Base-by-base conservation (phyloP, 2,329 filamentous ascomycete species). In the Epicoccum sorghinum region DNA sequence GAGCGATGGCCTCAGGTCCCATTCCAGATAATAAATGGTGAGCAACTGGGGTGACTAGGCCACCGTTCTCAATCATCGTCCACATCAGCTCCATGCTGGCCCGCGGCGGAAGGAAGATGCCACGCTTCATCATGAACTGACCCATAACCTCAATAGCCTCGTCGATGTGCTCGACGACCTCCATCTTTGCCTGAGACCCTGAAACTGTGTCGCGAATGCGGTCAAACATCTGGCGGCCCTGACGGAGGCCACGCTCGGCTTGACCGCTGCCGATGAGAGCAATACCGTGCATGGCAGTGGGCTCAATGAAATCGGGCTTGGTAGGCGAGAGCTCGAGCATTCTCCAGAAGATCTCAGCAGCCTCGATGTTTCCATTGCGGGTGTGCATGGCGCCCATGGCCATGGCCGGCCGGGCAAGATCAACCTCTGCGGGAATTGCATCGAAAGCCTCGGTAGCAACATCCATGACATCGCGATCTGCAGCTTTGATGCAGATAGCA, bases 361-460 rank as follows among this genome's bases (percentile, higher is more conserved):
- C 84, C 23, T 87, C 80, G 54, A 96, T 85, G 74, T 96, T 89
- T 54, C 90, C 91, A 60, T 86, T 83, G 53, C 93, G 91, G 49
- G 97, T 83, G 67, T 92, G 89, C 77, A 97, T 88, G 27, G 93
- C 93, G 39, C 96, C 80, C 70, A 98, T 85, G 10, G 95, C 90
- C 74, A 91, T 88, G 5, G 90, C 86, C 0, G 91, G 86, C 40
- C 74, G 65, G 10, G 75, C 66, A 3, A 73, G 61, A 52, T 75
- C 73, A 23, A 78, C 66, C 53, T 80, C 75, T 5, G 80, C 79
- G 6, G 78, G 73, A 39, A 82, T 78, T 25, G 79, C 78, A 39
- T 80, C 74, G 57, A 80, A 81, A 29, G 82, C 77, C 57, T 83
- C 79, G 6, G 83, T 80, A 12, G 93, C 92, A 47, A 89, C 84